Evolutionary conservation across 768 basidiomycete genomes (phyloP), one percentile per base, ranked within the genome.

Genomic region (Baorangia bicolor): DNA sequence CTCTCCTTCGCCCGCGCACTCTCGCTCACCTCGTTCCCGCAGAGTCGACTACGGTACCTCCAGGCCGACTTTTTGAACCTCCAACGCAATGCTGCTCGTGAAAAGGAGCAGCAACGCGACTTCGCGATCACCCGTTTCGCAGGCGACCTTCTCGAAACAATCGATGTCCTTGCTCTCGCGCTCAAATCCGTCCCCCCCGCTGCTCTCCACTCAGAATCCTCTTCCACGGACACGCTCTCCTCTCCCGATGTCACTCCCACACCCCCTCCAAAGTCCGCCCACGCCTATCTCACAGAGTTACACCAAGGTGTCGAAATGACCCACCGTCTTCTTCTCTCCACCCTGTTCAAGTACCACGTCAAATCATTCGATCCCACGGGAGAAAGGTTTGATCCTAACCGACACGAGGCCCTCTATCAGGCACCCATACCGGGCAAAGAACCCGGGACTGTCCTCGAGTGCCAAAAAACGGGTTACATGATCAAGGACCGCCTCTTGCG

Each of bases 11-110:
- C 28, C 49, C 40, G 34, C 21, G 30, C 27, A 7, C 62, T 49
- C 47, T 14, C 31, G 52, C 54, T 59, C 45, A 61, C 31, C 39
- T 13, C 35, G 3, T 25, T n/a, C 7, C 54, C 37, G 20, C 71
- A 97, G 96, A 81, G 86, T 69, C 91, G 94, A 59, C 79, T 97
- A 64, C 87, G 90, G 44, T 97, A 98, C 70, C 79, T 92, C 55
- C 89, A 94, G 69, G 97, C 97, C 64, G 97, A 99, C 76, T 94
- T 94, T 74, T 76, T 96, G 41, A 99, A 98, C 73, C 80, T 97
- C 41, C 94, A 95, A 69, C 90, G 94, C 52, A 93, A 94, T 65
- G 82, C 94, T 51, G 87, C 87, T 28, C 83, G 90, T 57, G 97
- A 98, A 75, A 93, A 90, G 77, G 86, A 90, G 68, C 92, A 94